phyloP scores from a whole-genome alignment of 225 moss, liverwort and hornwort species.

The Polytrichum formosum region DNA sequence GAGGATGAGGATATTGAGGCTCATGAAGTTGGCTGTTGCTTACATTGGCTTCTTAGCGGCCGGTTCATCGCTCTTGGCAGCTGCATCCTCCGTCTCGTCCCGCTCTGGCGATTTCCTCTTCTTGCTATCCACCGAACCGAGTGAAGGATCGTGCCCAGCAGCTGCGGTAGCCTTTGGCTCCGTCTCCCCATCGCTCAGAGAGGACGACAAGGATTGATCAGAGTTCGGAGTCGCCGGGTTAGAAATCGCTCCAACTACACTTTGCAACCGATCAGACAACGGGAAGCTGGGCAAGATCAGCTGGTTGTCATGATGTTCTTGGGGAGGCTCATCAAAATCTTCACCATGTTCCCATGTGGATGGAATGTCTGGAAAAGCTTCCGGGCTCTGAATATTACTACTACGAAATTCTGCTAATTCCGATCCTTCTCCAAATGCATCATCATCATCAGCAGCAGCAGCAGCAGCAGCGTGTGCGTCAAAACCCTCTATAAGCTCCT shows the following conservation, averaged over 20 bases:
- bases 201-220: constrained; percentile 38
- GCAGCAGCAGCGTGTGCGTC: no score
- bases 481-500: no score
- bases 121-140: constrained; percentile 27
- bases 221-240: constrained; percentile 20
- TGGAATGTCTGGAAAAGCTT: neutral
- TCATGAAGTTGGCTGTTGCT: neutral
- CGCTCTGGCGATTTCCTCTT: constrained; percentile 30
- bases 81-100: constrained; percentile 13
- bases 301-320: neutral
- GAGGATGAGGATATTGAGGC: no score
- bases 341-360: neutral
- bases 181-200: constrained; percentile 34
- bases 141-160: constrained; percentile 12
- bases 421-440: no score
- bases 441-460: no score
- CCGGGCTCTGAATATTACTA: neutral
- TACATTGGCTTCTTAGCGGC: constrained; percentile 36
- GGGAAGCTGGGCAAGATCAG: neutral
- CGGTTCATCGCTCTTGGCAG: constrained; percentile 22
- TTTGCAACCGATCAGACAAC: neutral
- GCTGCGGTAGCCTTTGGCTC: constrained; percentile 16
- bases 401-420: no score
- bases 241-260: constrained; percentile 2
- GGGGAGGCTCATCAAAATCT: neutral